These are phyloP conservation scores for Candida gorgasii DNA, from an alignment of 805 yeast genomes.

Conservation along the genomic window DNA sequence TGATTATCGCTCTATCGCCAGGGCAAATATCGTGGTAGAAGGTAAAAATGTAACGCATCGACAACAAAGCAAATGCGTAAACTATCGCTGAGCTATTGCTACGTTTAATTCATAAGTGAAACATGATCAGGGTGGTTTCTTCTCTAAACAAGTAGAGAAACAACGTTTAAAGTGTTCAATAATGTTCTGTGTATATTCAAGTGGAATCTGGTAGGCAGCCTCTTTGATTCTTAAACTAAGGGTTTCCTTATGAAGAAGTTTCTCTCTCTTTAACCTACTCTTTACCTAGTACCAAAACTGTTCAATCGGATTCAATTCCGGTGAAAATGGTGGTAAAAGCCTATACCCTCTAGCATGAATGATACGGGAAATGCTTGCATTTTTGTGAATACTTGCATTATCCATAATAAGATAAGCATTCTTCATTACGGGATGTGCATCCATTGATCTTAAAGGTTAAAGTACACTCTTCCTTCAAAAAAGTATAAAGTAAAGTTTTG, in stretches of 20 bases:
- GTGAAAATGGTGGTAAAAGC: no score
- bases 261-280: neutral
- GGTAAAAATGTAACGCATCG: no score
- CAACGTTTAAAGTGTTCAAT: slow-evolving; percentile 1
- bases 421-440: no score
- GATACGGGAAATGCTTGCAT: no score
- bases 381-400: no score
- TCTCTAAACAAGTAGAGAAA: slow-evolving; percentile 6
- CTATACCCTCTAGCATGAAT: no score
- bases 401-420: no score
- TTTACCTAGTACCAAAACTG: no score
- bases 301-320: no score
- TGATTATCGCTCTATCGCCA: neutral
- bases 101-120: neutral
- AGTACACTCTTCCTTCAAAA: slow-evolving; percentile 12
- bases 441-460: neutral
- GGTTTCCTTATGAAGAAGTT: no score
- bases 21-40: no score
- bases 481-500: slow-evolving; percentile 8
- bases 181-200: slow-evolving; percentile 4
- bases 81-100: no score
- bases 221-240: neutral
- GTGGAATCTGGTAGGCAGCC: neutral
- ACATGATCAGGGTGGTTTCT: slow-evolving; percentile 4
- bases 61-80: neutral